Percentiles rank a stretch among this genome's conserved stretches.
phyloP scores from a whole-genome alignment of 1,139 yeast genomes.

The Suhomyces kunorum region DNA sequence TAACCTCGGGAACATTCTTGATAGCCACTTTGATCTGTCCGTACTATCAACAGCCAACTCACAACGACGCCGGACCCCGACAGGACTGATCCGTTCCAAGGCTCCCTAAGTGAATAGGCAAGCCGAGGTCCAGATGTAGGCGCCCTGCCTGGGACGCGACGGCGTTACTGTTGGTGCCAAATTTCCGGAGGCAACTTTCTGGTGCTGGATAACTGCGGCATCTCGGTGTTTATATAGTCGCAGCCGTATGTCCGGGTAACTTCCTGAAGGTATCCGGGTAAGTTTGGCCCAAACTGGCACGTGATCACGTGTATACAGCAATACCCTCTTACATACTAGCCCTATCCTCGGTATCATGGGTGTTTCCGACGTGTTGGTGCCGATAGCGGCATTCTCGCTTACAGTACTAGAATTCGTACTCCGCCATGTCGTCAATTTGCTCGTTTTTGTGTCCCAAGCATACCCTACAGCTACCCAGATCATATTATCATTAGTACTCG shows the following conservation, averaged over 20 bases:
- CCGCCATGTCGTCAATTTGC: constrained; percentile 18
- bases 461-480: constrained; percentile 31
- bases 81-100: constrained; percentile 21
- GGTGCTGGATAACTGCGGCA: constrained; percentile 20
- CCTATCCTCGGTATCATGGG: constrained; percentile 3
- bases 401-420: constrained; percentile 18
- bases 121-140: constrained; percentile 17
- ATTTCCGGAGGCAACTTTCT: constrained; percentile 48
- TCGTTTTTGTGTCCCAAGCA: constrained; percentile 20
- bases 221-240: constrained; percentile 11
- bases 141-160: constrained; percentile 6
- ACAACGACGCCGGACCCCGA: constrained; percentile 24
- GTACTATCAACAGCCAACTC: constrained; percentile 40
- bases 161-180: constrained; percentile 25
- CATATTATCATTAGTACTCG: constrained; percentile 20
- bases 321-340: not conserved
- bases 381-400: constrained; percentile 13
- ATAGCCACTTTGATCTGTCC: constrained; percentile 54
- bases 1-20: constrained; percentile 46
- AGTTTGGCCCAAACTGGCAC: not conserved
- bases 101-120: constrained; percentile 59
- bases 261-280: not conserved
- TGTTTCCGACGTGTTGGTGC: constrained; percentile 13
- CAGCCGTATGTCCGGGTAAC: constrained; percentile 16
- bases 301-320: not conserved